phyloP scores from a whole-genome alignment of 2,329 filamentous ascomycete genomes.

The Chrysosporium queenslandicum region DNA sequence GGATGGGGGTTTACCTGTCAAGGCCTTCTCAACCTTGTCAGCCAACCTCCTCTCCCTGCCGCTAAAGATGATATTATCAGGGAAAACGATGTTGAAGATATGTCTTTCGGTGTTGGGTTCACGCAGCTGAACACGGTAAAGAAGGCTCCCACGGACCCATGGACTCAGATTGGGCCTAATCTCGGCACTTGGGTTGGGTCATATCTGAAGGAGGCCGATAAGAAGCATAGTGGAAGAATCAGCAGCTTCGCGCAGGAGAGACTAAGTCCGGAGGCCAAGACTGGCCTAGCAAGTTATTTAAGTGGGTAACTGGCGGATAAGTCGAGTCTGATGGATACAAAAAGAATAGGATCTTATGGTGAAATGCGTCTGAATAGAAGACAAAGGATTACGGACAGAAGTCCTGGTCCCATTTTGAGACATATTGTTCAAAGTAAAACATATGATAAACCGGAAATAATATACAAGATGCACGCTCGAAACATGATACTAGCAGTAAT shows the following conservation, averaged over 20 bases:
- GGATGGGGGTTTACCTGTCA: conserved; percentile 88
- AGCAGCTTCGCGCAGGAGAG: conserved; percentile 61
- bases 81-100: conserved; percentile 87
- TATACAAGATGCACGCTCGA: neutral
- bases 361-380: no score
- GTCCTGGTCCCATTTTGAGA: no score
- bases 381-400: no score
- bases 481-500: neutral
- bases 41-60: conserved; percentile 70
- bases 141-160: conserved; percentile 63
- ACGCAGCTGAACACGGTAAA: conserved; percentile 88
- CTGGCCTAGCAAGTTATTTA: conserved; percentile 36
- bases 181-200: conserved; percentile 71
- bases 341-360: no score
- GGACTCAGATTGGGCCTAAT: conserved; percentile 71
- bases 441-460: neutral
- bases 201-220: conserved; percentile 68
- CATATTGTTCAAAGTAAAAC: neutral
- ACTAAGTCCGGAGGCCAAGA: conserved; percentile 51
- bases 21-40: conserved; percentile 75
- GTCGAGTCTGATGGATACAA: neutral
- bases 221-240: conserved; percentile 60
- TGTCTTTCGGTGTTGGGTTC: conserved; percentile 89
- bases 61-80: conserved; percentile 65
- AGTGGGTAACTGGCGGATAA: conserved; percentile 11